phyloP scores from a whole-genome alignment of 768 basidiomycete species.

The Termitomyces sp. region DNA sequence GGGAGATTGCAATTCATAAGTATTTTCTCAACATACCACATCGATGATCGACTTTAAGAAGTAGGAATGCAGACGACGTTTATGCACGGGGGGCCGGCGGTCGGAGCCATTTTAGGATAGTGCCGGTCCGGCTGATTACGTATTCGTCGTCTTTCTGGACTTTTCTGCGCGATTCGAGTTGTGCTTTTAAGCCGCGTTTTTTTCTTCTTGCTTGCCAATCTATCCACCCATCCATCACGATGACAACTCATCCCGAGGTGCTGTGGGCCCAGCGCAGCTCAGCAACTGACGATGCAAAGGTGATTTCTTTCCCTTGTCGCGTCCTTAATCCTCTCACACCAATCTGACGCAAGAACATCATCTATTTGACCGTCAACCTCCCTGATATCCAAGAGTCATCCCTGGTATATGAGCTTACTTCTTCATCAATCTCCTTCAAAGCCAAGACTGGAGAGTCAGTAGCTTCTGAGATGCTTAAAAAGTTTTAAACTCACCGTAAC shows the following conservation, averaged over 20 bases:
- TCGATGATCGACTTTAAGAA: conserved; percentile 9
- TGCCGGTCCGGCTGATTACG: conserved; percentile 1
- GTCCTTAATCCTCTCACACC: conserved; percentile 9
- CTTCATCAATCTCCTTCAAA: conserved; percentile 58
- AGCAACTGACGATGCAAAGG: conserved; percentile 60
- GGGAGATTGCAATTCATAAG: neutral
- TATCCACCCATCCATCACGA: conserved; percentile 19
- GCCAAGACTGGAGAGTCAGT: conserved; percentile 64
- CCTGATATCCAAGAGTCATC: conserved; percentile 61
- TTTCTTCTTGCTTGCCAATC: conserved; percentile 7
- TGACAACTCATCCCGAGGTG: conserved; percentile 76
- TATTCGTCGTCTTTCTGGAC: conserved; percentile 36
- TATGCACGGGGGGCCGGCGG: neutral
- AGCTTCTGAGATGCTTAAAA: neutral
- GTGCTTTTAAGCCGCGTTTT: conserved; percentile 14
- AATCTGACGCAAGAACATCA: conserved; percentile 61
- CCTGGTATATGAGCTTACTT: conserved; percentile 57
- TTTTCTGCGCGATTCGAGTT: conserved; percentile 28
- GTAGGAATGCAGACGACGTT: neutral
- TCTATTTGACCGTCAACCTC: conserved; percentile 83
- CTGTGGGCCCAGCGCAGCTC: conserved; percentile 95
- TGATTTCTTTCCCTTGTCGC: conserved; percentile 24
- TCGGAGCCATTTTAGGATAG: conserved; percentile 8
- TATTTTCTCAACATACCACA: conserved; percentile 49
- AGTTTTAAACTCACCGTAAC: conserved; percentile 6